Base-by-base conservation (phyloP, 768 basidiomycete genomes). In the Suillus subalutaceus region DNA sequence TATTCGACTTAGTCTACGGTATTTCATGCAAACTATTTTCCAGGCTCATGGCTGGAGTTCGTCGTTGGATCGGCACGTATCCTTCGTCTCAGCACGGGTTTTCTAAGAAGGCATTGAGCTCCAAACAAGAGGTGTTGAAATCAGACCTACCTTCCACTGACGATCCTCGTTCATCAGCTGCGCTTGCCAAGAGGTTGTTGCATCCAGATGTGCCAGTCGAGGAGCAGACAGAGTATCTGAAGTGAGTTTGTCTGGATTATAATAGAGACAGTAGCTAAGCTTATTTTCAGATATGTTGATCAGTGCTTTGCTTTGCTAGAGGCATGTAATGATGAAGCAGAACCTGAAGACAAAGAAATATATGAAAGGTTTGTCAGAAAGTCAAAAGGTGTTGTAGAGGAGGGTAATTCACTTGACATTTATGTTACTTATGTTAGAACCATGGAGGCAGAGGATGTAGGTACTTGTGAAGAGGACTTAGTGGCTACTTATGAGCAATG, bases 41-140 rank as follows among this genome's bases (percentile, higher is more conserved):
- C 67, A 93, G 91, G 64, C 81, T 93, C 63, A 91, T 94, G 66
- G 89, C 90, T 67, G 92, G 92, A 35, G 89, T 94, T 12, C 84
- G 90, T 37, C 84, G 88, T 20, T 93, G 91, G 91, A 93, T 94
- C 63, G 83, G 87, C 12, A 82, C 89, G 1, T 82, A 84, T 53
- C 79, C 83, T 1, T 71, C 81, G 2, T 68, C 83, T 3, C 80
- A 70, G 72, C 35, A 85, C 82, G 68, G 81, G 78, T 68, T 73
- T 70, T 62, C 77, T 72, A 61, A 78, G 77, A 83, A 84, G 43
- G 66, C 78, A 44, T 63, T 72, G 82, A 66, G 68, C 72, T 16
- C 79, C 63, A 23, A 60, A 60, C 59, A 60, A 20, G 67, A 67
- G 15, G 43, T 65, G 43, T 66, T 62, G 26, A 77, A 70, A 78